Evolutionary conservation across 2,329 filamentous ascomycete genomes (phyloP), one percentile per base, ranked within the genome.

Genomic region (Xylaria sp.): DNA sequence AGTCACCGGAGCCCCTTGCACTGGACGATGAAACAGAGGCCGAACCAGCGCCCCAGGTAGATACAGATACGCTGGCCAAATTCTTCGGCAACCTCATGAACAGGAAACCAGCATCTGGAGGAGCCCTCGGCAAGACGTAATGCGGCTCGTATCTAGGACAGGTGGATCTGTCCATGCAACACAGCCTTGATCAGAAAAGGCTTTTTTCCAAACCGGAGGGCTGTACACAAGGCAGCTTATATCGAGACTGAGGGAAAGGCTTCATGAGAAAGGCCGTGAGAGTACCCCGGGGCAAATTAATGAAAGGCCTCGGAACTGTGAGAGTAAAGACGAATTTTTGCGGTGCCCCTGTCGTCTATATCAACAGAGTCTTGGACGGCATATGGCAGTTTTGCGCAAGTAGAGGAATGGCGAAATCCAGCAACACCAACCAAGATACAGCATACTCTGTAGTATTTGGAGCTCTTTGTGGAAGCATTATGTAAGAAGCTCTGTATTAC

Each of bases 61-160:
- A 89, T 77, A 88, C 85, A 52, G 86, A 88, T 70, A 86, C 87
- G 73, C 79, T 89, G 62, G 84, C 88, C 71, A 87, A 84, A 71
- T 90, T 90, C 79, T 90, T 90, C 74, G 84, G 83, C 66, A 86
- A 85, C 41, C 78, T 90, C 69, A 89, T 89, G 86, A 88, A 88
- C 73, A 83, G 85, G 70, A 85, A 86, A 72, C 78, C 79, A 1
- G 72, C 72, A 3, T 70, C 75, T 23, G 74, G 73, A 15, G 75
- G 74, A 3, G 28, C 67, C 41, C 56, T 72, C 5, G 70, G 71
- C 8, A 74, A 76, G 65, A 73, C 72, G 28, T 76, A 66, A 74
- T 60, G 36, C 51, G 18, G 12, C 48, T 48, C 20, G 12, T 55
- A 18, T 36, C 49, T 20, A 43, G 52, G 51, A 46, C n/a, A 48